These are phyloP conservation scores for Cryptosporidium ubiquitum DNA, from an alignment of 169 alveolate genomes.

Conservation along the genomic window DNA sequence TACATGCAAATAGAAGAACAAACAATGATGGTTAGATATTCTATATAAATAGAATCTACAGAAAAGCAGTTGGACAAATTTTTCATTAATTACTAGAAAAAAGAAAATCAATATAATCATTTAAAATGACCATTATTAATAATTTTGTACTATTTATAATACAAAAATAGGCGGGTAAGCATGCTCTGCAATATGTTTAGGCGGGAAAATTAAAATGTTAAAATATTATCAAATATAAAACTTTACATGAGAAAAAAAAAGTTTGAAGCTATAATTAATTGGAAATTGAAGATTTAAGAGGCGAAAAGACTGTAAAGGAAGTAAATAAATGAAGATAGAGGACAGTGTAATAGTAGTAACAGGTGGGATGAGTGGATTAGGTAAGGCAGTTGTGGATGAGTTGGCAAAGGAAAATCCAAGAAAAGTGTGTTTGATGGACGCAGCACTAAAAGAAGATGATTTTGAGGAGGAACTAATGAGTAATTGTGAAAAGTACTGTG, in stretches of 20 bases:
- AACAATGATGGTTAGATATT: background rate
- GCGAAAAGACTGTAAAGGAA: background rate
- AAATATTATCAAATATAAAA: background rate
- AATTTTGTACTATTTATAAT: no score
- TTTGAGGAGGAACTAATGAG: background rate
- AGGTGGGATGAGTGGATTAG: constrained; percentile 61
- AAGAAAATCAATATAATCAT: no score
- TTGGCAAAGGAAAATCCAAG: constrained; percentile 23
- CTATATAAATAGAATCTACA: no score
- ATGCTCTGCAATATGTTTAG: background rate
- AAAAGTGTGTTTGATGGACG: constrained; percentile 51
- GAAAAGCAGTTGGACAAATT: no score
- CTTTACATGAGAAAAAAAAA: background rate
- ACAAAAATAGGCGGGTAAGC: background rate
- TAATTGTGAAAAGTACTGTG: background rate
- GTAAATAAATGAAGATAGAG: constrained; percentile 19
- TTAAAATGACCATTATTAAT: no score
- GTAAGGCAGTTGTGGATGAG: constrained; percentile 34
- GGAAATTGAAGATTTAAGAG: background rate
- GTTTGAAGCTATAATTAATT: background rate
- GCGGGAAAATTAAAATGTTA: background rate
- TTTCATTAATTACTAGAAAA: no score
- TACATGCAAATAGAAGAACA: no score
- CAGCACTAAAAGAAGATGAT: background rate
- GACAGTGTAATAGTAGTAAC: constrained; percentile 30